These are phyloP conservation scores for Aureobasidium sp. DNA, from an alignment of 2,329 filamentous ascomycete genomes.

Conservation along the genomic window DNA sequence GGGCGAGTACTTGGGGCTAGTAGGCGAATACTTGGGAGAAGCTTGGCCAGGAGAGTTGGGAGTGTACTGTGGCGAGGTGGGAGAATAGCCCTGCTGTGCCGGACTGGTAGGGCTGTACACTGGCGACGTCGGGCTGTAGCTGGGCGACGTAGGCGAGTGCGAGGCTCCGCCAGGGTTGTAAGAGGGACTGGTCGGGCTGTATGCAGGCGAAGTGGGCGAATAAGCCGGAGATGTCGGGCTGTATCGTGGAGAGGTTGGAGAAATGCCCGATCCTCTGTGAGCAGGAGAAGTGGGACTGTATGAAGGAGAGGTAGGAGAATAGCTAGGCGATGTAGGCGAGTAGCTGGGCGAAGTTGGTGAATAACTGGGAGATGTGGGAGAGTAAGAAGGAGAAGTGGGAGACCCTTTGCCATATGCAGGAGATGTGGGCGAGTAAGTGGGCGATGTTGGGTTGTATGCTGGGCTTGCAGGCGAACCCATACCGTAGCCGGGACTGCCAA, in stretches of 20 bases:
- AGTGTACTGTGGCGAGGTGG: constrained; percentile 26
- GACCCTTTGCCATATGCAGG: constrained; percentile 27
- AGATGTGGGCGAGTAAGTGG: constrained; percentile 31
- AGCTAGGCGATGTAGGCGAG: constrained; percentile 54
- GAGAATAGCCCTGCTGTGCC: constrained; percentile 24
- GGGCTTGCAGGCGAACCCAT: constrained; percentile 49
- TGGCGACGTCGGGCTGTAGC: constrained; percentile 51
- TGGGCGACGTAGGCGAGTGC: constrained; percentile 36
- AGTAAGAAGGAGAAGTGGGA: constrained; percentile 58
- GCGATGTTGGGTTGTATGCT: constrained; percentile 38
- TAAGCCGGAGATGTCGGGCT: constrained; percentile 53
- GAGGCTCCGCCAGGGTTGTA: constrained; percentile 31
- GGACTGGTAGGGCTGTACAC: constrained; percentile 52
- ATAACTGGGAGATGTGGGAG: constrained; percentile 66
- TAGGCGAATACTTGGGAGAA: constrained; percentile 47
- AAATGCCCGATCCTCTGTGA: constrained; percentile 37
- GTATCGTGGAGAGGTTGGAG: constrained; percentile 53
- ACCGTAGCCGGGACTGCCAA: constrained; percentile 49
- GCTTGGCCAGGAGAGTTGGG: constrained; percentile 21
- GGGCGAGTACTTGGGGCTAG: constrained; percentile 45
- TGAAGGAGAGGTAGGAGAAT: constrained; percentile 39
- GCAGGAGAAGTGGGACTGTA: constrained; percentile 41
- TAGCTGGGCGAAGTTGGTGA: constrained; percentile 58
- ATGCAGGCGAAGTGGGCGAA: constrained; percentile 44
- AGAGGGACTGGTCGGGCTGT: constrained; percentile 32